Conservation (phyloP, 805 yeast genomes). For the Metschnikowia picachoensis region DNA sequence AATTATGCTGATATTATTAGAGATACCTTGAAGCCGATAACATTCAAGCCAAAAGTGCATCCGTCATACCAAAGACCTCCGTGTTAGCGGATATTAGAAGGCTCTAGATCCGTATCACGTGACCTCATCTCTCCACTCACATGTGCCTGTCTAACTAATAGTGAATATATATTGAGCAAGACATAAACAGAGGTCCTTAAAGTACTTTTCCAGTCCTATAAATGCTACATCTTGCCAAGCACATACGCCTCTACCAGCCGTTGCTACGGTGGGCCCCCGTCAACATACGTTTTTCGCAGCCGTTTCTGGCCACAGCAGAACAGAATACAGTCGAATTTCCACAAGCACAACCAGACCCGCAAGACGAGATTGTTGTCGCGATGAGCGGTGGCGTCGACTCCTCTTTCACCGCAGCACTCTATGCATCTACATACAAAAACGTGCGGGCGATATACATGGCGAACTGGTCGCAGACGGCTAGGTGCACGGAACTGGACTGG, state of each 20-base stretch:
- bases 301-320: no score
- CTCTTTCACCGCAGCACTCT: constrained; percentile 76
- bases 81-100: no score
- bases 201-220: no score
- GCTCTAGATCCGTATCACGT: not conserved
- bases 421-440: constrained; percentile 49
- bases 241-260: no score
- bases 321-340: constrained; percentile 10
- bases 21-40: no score
- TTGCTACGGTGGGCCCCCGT: no score
- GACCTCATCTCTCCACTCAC: not conserved
- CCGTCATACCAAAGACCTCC: no score
- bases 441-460: constrained; percentile 89
- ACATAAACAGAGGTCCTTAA: no score
- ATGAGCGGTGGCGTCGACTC: constrained; percentile 98
- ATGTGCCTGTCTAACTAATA: not conserved
- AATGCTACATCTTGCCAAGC: no score
- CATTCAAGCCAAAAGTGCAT: no score
- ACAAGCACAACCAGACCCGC: constrained; percentile 44
- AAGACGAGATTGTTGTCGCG: constrained; percentile 73
- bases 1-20: no score
- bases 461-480: constrained; percentile 71
- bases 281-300: no score
- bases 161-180: not conserved
- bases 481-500: constrained; percentile 88